Evolutionary conservation across 1,284 basidiomycete genomes (phyloP), one percentile per base, ranked within the genome.

Genomic region (Leccinum pallidistipes): DNA sequence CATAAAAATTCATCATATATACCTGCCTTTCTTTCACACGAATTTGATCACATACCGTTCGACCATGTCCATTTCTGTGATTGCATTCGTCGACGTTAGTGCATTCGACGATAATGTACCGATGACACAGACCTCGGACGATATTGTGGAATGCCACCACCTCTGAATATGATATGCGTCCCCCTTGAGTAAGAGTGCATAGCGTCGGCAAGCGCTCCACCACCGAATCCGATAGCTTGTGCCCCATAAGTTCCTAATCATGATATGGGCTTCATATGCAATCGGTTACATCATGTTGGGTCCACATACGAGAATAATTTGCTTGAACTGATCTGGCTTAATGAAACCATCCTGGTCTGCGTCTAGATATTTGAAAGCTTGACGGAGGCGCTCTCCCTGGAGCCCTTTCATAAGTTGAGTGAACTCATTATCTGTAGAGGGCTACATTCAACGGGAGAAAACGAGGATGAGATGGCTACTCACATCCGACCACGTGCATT

Each of bases 321-420:
- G 86, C 75, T 97, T 94, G 78, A 97, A 97, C 73, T 97, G 88
- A 55, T 94, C 92, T 21, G 95, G 92, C 64, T 80, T 82, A 78
- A 98, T 97, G 78, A 95, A 94, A 55, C 95, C 95, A 72, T 95
- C 92, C 70, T 90, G 86, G 71, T 96, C 90, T 63, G 83, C 80
- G 77, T 97, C 95, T 71, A 97, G 83, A 78, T 88, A 86, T 78
- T 87, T 91, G 83, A 97, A 97, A 34, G 94, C 91, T 79, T 98
- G 95, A 65, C 95, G 88, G 62, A 97, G 82, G 54, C 95, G 89
- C 77, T 98, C 95, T 70, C 95, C 95, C 80, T 97, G 95, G 63
- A 97, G 84, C 51, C 94, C 95, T 78, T 97, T 97, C 94, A 98
- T 97, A 65, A 98, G 80, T 78, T 94, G 93, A 38, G 94, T 97